These are phyloP conservation scores for Pythium dissotocum DNA, from an alignment of 352 stramenopile species.

Conservation along the genomic window DNA sequence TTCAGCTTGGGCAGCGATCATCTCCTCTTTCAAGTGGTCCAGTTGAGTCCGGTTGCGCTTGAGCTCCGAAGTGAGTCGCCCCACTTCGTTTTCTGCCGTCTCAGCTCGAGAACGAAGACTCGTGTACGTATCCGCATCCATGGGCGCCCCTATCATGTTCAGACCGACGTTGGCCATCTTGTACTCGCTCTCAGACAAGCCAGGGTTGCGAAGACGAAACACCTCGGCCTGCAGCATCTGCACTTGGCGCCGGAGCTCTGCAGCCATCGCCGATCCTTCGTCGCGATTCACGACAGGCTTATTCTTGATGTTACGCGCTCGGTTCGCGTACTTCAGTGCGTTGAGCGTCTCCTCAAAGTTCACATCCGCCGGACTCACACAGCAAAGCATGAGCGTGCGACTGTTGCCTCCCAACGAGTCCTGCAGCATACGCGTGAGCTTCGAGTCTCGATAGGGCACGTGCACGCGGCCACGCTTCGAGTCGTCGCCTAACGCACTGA, in stretches of 20 bases:
- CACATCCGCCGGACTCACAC: conserved; percentile 89
- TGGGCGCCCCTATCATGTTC: conserved; percentile 64
- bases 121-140: conserved; percentile 75
- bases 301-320: conserved; percentile 90
- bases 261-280: conserved; percentile 67
- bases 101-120: conserved; percentile 73
- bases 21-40: conserved; percentile 82
- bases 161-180: conserved; percentile 62
- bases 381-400: conserved; percentile 91
- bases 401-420: conserved; percentile 92
- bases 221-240: conserved; percentile 83
- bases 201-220: conserved; percentile 77
- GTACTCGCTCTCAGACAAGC: conserved; percentile 77
- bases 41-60: conserved; percentile 80
- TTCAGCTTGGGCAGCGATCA: conserved; percentile 84
- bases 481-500: conserved; percentile 94
- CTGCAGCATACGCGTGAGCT: conserved; percentile 93
- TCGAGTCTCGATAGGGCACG: conserved; percentile 94
- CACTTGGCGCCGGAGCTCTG: conserved; percentile 77
- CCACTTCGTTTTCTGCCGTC: conserved; percentile 79
- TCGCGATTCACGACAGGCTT: conserved; percentile 87
- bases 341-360: conserved; percentile 93
- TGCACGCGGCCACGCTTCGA: conserved; percentile 90
- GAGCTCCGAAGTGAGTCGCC: conserved; percentile 65
- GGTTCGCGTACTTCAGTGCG: conserved; percentile 92